A percentile compares a stretch with the other conserved stretches of the same genome.
Conservation (phyloP, 441 rosid species). For the Rhodomyrtus psidioides region DNA sequence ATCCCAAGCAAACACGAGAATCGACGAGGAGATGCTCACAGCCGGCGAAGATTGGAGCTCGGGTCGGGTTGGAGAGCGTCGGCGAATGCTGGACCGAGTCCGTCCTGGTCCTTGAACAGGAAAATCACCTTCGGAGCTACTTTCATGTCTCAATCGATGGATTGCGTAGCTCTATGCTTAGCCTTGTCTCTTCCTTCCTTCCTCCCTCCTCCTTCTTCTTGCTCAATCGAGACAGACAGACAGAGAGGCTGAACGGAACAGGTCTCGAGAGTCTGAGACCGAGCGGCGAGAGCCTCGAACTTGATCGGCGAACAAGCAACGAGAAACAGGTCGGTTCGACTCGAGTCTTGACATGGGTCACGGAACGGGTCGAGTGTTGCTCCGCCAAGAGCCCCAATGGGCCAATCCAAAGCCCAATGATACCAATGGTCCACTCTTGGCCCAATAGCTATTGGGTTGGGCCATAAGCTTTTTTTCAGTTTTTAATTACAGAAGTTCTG, state of each 20-base stretch:
- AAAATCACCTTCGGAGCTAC: conserved; percentile 45
- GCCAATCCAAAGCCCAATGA: not conserved
- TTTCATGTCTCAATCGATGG: conserved; percentile 26
- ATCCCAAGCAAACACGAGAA: not conserved
- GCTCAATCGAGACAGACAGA: not conserved
- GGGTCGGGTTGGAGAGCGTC: conserved; percentile 37
- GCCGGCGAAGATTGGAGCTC: conserved; percentile 28
- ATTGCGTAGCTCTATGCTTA: not conserved
- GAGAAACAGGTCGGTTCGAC: not conserved
- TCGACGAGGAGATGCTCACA: conserved; percentile 25
- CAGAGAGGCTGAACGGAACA: no score
- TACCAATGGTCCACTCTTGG: not conserved
- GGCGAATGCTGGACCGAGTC: conserved; percentile 35
- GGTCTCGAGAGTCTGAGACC: no score
- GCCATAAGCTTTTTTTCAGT: not conserved
- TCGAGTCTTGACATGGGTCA: not conserved
- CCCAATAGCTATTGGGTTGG: not conserved
- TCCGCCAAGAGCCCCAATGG: not conserved
- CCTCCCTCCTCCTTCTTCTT: not conserved
- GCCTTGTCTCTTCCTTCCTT: not conserved
- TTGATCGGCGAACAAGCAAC: not conserved
- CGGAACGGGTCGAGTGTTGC: not conserved
- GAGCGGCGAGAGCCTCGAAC: not conserved
- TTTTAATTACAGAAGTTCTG: not conserved
- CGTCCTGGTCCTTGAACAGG: conserved; percentile 40